Evolutionary conservation across 164 flowering plant species (phyloP), one percentile per base, ranked within the genome.

Genomic region (Liquidambar formosana): DNA sequence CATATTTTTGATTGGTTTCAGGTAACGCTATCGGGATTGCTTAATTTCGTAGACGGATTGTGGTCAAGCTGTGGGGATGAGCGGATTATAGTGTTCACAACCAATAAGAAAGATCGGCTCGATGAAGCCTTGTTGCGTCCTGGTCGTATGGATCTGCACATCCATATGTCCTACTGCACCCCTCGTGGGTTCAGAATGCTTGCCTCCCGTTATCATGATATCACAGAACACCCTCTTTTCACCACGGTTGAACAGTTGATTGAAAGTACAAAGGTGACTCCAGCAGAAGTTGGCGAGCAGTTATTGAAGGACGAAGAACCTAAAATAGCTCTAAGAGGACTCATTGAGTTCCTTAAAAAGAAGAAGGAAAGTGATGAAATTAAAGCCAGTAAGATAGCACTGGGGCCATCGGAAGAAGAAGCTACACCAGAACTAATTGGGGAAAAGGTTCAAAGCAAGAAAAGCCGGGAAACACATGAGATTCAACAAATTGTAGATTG

Each of bases 71-170:
- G n/a, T n/a, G n/a, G n/a, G n/a, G n/a, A n/a, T n/a, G n/a, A n/a
- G n/a, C n/a, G n/a, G n/a, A n/a, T n/a, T n/a, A n/a, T n/a, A n/a
- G n/a, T n/a, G n/a, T n/a, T n/a, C n/a, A n/a, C n/a, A n/a, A n/a
- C n/a, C n/a, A 6, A 57, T 57, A 6, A 72, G 46, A 72, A 60
- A n/a, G 75, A 72, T 2, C 66, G 66, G 61, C 65, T 72, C 11
- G 75, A 66, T 41, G 71, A 65, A 27, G 71, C 75, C 1, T 15
- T 72, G 6, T 44, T 72, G 27, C 70, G 75, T 23, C 75, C 75
- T 8, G 75, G 75, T 10, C 59, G 75, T 21, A 72, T 72, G 75
- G 75, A 72, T 19, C 46, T 66, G 70, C 75, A 72, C 22, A 66
- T 72, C 23, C 67, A 72, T 48, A 72, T n/a, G n/a, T n/a, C n/a